Conservation (phyloP, 192 early-diverging fungal genomes). For the Lunasporangiospora selenospora region DNA sequence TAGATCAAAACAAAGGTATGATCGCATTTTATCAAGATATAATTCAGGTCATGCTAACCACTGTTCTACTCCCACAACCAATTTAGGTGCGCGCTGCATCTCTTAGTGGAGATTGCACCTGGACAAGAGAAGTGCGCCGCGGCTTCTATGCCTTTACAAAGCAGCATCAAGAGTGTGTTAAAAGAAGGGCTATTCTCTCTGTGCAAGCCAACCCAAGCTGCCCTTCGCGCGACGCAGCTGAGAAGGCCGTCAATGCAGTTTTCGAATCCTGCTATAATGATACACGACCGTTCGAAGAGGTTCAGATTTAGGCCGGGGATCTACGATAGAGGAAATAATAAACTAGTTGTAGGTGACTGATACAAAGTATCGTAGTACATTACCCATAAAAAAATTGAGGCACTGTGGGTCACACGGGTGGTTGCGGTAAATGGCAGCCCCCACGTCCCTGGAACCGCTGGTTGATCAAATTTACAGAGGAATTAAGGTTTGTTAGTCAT, state of each 20-base stretch:
- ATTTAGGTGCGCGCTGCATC: constrained; percentile 76
- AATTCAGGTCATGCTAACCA: too few species aligned
- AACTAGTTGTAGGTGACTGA: too few species aligned
- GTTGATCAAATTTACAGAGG: too few species aligned
- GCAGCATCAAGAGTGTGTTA: constrained; percentile 88
- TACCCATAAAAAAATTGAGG: too few species aligned
- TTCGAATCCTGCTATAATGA: constrained; percentile 93
- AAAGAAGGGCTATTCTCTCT: constrained; percentile 85
- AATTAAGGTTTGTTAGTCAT: too few species aligned
- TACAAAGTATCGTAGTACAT: too few species aligned
- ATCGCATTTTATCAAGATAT: neutral
- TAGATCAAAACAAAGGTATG: neutral
- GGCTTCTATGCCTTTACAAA: constrained; percentile 74
- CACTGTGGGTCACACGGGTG: too few species aligned
- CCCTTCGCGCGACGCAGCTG: constrained; percentile 76
- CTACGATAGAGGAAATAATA: too few species aligned
- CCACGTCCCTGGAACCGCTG: too few species aligned
- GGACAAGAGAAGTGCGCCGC: constrained; percentile 71
- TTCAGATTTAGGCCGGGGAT: too few species aligned
- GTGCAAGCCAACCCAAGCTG: constrained; percentile 80
- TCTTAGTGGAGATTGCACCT: constrained; percentile 80
- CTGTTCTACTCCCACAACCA: too few species aligned
- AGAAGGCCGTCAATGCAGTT: constrained; percentile 85
- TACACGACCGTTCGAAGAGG: constrained; percentile 97
- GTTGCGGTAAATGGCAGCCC: too few species aligned